Percentiles rank a stretch among this genome's conserved stretches.
phyloP scores from a whole-genome alignment of 192 early-diverging fungal species.

The Entrophospora sp. region DNA sequence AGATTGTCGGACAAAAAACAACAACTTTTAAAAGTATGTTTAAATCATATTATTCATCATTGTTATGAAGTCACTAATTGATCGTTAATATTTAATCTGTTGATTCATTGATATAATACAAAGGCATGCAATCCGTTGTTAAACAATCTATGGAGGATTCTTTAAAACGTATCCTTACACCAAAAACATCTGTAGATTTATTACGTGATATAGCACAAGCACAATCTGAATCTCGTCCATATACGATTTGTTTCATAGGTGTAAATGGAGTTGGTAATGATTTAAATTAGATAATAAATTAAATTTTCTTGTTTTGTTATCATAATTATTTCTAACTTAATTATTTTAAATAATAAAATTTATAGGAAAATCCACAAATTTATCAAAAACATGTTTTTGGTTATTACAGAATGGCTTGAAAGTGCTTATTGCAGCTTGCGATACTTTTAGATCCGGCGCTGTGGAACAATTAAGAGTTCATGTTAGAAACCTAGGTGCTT shows the following conservation, averaged over 20 bases:
- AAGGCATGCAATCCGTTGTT: slow-evolving; percentile 54
- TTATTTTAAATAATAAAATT: no score
- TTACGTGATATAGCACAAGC: slow-evolving; percentile 80
- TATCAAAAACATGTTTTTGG: slow-evolving; percentile 95
- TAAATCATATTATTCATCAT: no score
- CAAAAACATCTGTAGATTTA: slow-evolving; percentile 80
- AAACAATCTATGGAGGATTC: slow-evolving; percentile 74
- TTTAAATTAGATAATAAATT: slow-evolving; percentile 22
- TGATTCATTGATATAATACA: no score
- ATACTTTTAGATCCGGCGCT: slow-evolving; percentile 93
- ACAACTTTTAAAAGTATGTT: slow-evolving; percentile 64
- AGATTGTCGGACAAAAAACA: slow-evolving; percentile 65
- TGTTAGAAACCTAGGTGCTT: slow-evolving; percentile 73
- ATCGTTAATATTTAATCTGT: no score
- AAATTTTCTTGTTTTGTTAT: no score
- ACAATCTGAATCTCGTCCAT: slow-evolving; percentile 60
- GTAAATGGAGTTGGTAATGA: slow-evolving; percentile 81
- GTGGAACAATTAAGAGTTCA: slow-evolving; percentile 94
- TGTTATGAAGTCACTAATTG: no score
- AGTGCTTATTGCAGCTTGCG: slow-evolving; percentile 90
- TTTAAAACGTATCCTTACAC: slow-evolving; percentile 82
- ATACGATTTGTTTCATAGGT: slow-evolving; percentile 86
- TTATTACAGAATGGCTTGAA: slow-evolving; percentile 83
- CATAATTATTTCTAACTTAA: no score
- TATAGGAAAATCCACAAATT: slow-evolving; percentile 80